Conservation (phyloP, 1,284 basidiomycete species). For the Neonothopanus nambi region DNA sequence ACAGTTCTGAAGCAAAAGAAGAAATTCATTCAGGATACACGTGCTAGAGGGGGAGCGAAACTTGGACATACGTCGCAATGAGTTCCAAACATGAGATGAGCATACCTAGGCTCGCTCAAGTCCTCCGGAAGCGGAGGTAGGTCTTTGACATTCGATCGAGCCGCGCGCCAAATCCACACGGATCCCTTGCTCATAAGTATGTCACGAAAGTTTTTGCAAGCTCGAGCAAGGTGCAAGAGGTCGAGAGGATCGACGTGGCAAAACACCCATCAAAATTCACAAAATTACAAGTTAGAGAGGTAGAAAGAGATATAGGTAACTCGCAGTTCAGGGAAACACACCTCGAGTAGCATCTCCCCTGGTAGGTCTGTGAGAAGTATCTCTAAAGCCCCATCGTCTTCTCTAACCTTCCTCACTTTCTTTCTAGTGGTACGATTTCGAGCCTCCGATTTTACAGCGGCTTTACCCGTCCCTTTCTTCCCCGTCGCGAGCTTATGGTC, state of each 20-base stretch:
- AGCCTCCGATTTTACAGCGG: too few species aligned
- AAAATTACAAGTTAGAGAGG: too few species aligned
- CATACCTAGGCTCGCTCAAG: conserved; percentile 22
- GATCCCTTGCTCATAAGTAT: conserved; percentile 21
- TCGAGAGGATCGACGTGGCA: conserved; percentile 19
- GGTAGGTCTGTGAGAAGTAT: conserved; percentile 5
- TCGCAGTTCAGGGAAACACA: background rate
- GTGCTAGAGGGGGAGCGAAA: too few species aligned
- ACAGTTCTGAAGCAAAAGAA: conserved; percentile 5
- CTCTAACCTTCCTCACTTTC: too few species aligned
- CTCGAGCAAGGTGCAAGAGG: conserved; percentile 19
- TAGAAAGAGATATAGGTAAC: too few species aligned
- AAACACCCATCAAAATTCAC: conserved; percentile 17
- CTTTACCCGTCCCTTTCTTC: too few species aligned
- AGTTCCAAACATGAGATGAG: conserved; percentile 19
- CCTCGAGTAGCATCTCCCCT: conserved; percentile 9
- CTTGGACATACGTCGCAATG: conserved; percentile 19
- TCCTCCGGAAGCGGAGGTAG: conserved; percentile 19
- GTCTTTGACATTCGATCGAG: conserved; percentile 18
- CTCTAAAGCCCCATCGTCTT: background rate
- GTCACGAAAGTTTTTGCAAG: conserved; percentile 20
- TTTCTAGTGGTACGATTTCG: too few species aligned
- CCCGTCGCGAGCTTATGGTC: too few species aligned
- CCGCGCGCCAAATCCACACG: conserved; percentile 20
- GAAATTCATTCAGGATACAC: background rate